Evolutionary conservation across 1,284 basidiomycete genomes (phyloP).

Genomic region (Erythrobasidium hasegawianum): DNA sequence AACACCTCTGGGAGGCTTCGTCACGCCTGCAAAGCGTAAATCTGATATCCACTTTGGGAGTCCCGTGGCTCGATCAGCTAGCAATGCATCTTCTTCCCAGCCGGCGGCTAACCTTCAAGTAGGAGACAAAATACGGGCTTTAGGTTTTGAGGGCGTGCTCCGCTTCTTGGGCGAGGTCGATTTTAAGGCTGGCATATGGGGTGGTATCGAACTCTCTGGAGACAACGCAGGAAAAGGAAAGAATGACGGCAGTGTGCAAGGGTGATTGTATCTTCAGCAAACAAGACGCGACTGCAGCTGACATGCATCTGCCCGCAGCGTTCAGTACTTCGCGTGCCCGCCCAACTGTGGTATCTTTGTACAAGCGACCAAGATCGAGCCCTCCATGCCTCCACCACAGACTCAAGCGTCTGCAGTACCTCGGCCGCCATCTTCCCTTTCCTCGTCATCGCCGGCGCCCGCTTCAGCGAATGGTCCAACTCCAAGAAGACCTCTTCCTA

Average conservation of each 20-base stretch:
- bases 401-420: neutral
- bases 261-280: conserved; percentile 57
- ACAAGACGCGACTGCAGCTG: neutral
- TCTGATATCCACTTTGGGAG: conserved; percentile 1
- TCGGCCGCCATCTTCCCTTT: conserved; percentile 19
- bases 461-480: conserved; percentile 38
- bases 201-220: conserved; percentile 83
- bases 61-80: conserved; percentile 1
- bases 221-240: conserved; percentile 87
- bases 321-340: conserved; percentile 80
- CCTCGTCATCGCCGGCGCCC: neutral
- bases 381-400: conserved; percentile 58
- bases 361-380: conserved; percentile 70
- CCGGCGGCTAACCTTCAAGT: conserved; percentile 2
- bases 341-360: conserved; percentile 88
- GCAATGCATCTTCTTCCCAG: conserved; percentile 18
- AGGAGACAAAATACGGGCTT: conserved; percentile 16
- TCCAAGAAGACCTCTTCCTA: conserved; percentile 40
- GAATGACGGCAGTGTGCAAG: conserved; percentile 84
- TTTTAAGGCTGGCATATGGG: conserved; percentile 81
- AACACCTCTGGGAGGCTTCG: conserved; percentile 13
- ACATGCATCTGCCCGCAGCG: conserved; percentile 52
- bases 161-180: conserved; percentile 76
- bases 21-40: conserved; percentile 21
- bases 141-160: conserved; percentile 68